Evolutionary conservation across 1,284 basidiomycete species (phyloP).

Genomic region (Tremellales sp.): DNA sequence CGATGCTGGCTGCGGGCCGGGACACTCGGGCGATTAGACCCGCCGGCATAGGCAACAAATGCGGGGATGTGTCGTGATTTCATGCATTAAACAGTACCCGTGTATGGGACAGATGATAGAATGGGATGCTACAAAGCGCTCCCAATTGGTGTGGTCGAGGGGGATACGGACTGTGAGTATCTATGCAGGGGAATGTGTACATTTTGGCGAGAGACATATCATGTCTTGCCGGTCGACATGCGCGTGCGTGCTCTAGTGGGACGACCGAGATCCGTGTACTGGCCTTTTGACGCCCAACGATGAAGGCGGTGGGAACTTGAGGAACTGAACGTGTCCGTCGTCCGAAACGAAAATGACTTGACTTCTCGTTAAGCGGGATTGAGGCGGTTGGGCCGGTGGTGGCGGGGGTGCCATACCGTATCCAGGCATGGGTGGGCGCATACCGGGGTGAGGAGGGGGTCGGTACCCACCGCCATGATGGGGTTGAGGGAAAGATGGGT

Average conservation of each 20-base stretch:
- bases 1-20: not conserved
- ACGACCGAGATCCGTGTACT: not conserved
- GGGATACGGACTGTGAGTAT: too few species aligned
- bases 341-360: constrained; percentile 48
- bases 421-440: constrained; percentile 5
- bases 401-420: constrained; percentile 7
- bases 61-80: not conserved
- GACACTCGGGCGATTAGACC: not conserved
- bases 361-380: constrained; percentile 27
- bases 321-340: constrained; percentile 48
- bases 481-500: not conserved
- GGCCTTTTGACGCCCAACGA: not conserved
- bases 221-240: too few species aligned
- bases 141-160: too few species aligned
- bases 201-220: too few species aligned
- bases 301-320: constrained; percentile 39
- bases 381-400: constrained; percentile 10
- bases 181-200: too few species aligned
- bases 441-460: constrained; percentile 2
- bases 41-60: not conserved
- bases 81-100: too few species aligned
- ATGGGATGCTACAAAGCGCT: too few species aligned
- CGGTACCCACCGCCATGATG: constrained; percentile 4
- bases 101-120: too few species aligned
- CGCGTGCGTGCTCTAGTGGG: too few species aligned